Conservation (phyloP, 108 stramenopile species). For the Cylindrotheca closterium region DNA sequence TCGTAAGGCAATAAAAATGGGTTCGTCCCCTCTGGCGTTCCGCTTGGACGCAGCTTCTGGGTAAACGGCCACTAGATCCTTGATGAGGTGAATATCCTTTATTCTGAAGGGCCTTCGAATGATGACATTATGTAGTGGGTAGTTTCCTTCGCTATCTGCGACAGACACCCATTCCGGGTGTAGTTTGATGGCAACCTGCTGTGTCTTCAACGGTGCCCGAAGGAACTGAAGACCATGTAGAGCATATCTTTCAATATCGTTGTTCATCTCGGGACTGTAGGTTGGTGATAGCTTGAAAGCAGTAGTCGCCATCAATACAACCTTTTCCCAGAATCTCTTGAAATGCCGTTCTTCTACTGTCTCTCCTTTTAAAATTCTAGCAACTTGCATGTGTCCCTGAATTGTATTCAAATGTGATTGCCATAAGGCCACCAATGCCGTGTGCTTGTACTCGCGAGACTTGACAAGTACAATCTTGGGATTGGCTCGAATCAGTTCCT, state of each 20-base stretch:
- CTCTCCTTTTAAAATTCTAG: constrained; percentile 25
- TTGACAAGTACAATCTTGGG: constrained; percentile 12
- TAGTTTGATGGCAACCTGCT: constrained; percentile 28
- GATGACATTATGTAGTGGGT: constrained; percentile 31
- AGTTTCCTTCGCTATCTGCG: constrained; percentile 33
- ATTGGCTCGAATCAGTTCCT: constrained; percentile 27
- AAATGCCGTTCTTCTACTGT: constrained; percentile 24
- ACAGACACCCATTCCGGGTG: constrained; percentile 30
- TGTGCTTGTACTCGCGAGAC: constrained; percentile 30
- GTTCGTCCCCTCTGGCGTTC: constrained; percentile 25
- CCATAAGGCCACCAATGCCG: constrained; percentile 39
- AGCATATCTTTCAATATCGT: constrained; percentile 5
- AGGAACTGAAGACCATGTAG: constrained; percentile 30
- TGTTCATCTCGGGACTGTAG: background rate
- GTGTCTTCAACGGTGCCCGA: constrained; percentile 23
- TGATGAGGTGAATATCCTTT: constrained; percentile 33
- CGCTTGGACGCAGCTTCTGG: constrained; percentile 32
- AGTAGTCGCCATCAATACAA: constrained; percentile 25
- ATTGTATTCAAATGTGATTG: constrained; percentile 41
- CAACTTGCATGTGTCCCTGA: constrained; percentile 27
- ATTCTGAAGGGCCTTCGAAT: constrained; percentile 35
- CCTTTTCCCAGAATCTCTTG: constrained; percentile 43
- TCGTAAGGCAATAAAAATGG: constrained; percentile 41
- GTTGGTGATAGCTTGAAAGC: constrained; percentile 6
- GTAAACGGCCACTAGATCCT: constrained; percentile 17